These are phyloP conservation scores for Clarireedia paspali DNA, from an alignment of 2,329 filamentous ascomycete genomes.

Conservation along the genomic window DNA sequence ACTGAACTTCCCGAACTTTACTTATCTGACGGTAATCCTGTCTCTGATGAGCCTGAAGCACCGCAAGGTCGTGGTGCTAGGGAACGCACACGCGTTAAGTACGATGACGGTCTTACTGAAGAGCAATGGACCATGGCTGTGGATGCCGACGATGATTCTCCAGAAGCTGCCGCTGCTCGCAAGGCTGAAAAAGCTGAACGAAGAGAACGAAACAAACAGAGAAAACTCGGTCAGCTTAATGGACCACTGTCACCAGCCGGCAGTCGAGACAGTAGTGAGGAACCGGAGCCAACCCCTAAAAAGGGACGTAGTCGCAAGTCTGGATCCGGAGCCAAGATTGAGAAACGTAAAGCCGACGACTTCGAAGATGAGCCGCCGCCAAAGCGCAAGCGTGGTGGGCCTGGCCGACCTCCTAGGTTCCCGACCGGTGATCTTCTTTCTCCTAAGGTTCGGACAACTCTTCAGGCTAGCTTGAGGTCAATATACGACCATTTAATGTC, in stretches of 20 bases:
- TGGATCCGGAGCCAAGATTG: constrained; percentile 48
- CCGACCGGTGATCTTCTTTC: constrained; percentile 50
- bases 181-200: constrained; percentile 81
- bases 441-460: constrained; percentile 61
- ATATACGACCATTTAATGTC: constrained; percentile 77
- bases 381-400: constrained; percentile 70
- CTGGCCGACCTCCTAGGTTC: constrained; percentile 55
- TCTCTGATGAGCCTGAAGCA: constrained; percentile 72
- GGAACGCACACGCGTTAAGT: constrained; percentile 88
- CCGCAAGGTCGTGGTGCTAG: constrained; percentile 81
- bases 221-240: constrained; percentile 36
- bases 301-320: constrained; percentile 76
- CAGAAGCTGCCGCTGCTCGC: constrained; percentile 85
- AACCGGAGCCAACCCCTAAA: constrained; percentile 63
- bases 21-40: constrained; percentile 74
- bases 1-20: constrained; percentile 92
- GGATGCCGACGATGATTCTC: constrained; percentile 89
- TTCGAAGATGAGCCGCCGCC: constrained; percentile 68
- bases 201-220: constrained; percentile 68
- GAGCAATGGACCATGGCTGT: constrained; percentile 99
- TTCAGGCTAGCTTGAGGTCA: constrained; percentile 71
- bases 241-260: constrained; percentile 52
- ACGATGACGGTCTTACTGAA: constrained; percentile 95
- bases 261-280: constrained; percentile 80
- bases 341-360: constrained; percentile 77